Evolutionary conservation across 345 rosid species (phyloP), one percentile per base, ranked within the genome.

Genomic region (Brassica nigra): DNA sequence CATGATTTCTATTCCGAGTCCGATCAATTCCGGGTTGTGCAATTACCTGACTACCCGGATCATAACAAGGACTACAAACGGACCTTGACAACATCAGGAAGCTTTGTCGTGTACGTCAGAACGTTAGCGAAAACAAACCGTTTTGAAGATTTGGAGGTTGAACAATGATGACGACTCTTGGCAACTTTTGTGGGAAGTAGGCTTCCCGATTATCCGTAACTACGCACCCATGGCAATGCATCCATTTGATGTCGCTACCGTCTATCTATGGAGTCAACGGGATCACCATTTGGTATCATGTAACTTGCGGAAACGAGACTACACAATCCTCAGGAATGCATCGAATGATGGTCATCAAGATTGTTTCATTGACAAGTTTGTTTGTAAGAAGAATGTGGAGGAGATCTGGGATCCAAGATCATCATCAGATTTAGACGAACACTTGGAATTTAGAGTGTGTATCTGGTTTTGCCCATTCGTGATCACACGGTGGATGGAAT

Each of bases 251-350:
- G 1, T 3, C 2, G n/a, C 2, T 28, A 30, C 6, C 42, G 16
- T 76, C 18, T 76, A 76, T 20, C 6, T 76, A 16, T 68, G 79
- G 78, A 55, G 66, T 28, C 8, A 57, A 57, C 6, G 11, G 12
- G 27, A 15, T 15, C 6, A 15, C 15, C 14, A 64, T 64, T 64
- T 1, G 68, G 68, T 33, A n/a, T 64, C 27, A 3, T 64, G 68
- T 64, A 31, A 64, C 44, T 1, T 64, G 44, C 55, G 55, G 55
- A 49, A 5, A 49, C 7, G 7, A 49, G 2, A 49, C 55, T 14
- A 49, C 55, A 14, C 16, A 49, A 1, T 49, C 55, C 55, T 49
- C 2, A 4, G 55, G 16, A 5, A 49, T 14, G 55, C 18, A 49
- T 5, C 14, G 4, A 64, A 6, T 8, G 23, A 63, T 14, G 52